Conservation (phyloP, 1,139 yeast genomes). For the Yamadazyma sp. region DNA sequence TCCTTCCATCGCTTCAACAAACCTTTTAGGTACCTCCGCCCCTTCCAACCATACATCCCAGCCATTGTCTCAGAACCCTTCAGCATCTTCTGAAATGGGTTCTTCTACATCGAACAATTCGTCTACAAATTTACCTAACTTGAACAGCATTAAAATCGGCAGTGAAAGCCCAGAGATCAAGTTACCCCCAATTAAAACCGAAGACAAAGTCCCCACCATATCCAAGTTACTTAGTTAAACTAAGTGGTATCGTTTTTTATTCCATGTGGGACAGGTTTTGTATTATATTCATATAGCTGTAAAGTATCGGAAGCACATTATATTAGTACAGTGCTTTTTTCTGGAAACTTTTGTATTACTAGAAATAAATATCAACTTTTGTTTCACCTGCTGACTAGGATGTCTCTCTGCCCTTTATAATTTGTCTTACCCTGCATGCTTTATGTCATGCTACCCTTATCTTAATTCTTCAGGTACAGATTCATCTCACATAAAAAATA, state of each 20-base stretch:
- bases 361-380: not conserved
- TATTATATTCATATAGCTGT: slow-evolving; percentile 4
- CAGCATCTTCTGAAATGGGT: slow-evolving; percentile 5
- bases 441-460: no score
- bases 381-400: no score
- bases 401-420: no score
- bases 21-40: slow-evolving; percentile 8
- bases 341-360: not conserved
- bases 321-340: not conserved
- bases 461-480: not conserved
- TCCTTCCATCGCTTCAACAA: not conserved
- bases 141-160: slow-evolving; percentile 12
- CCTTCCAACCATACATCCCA: slow-evolving; percentile 11
- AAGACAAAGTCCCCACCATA: slow-evolving; percentile 31
- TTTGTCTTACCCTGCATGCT: no score
- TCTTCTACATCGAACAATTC: slow-evolving; percentile 7
- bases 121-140: slow-evolving; percentile 9
- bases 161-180: slow-evolving; percentile 20
- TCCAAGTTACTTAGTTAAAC: slow-evolving; percentile 22
- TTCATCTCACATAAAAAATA: slow-evolving; percentile 1
- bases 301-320: not conserved
- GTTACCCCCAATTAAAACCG: slow-evolving; percentile 25
- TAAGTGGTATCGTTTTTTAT: not conserved
- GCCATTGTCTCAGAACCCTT: not conserved
- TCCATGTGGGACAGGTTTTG: not conserved